phyloP scores from a whole-genome alignment of 192 early-diverging fungal species.

The Umbelopsis sp. region DNA sequence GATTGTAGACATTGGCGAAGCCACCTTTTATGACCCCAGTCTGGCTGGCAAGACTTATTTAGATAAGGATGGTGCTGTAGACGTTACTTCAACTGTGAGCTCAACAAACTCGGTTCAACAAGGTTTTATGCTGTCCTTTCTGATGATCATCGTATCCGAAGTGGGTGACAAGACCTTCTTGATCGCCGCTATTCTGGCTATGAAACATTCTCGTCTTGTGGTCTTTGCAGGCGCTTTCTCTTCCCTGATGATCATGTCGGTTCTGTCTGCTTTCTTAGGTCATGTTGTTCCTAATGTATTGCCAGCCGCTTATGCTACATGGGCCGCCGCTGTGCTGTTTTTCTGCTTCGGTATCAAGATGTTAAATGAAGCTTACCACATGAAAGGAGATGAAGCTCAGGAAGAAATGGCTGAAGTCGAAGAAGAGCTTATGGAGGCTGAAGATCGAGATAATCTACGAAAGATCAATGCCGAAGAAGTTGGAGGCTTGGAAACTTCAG shows the following conservation, averaged over 20 bases:
- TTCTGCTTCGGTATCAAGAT: constrained; percentile 92
- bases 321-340: constrained; percentile 85
- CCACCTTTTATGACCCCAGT: not conserved
- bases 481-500: constrained; percentile 42
- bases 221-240: constrained; percentile 90
- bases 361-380: constrained; percentile 78
- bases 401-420: constrained; percentile 93
- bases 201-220: constrained; percentile 89
- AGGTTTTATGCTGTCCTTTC: constrained; percentile 63
- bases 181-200: constrained; percentile 98
- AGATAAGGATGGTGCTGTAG: not conserved
- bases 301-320: constrained; percentile 84
- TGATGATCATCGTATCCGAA: constrained; percentile 95
- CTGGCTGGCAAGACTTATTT: constrained; percentile 1
- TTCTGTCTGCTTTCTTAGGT: constrained; percentile 92
- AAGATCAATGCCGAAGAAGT: constrained; percentile 60
- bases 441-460: constrained; percentile 56
- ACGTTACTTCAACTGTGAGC: not conserved
- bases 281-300: constrained; percentile 87
- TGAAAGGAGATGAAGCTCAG: constrained; percentile 86
- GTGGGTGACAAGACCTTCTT: constrained; percentile 99
- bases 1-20: not conserved
- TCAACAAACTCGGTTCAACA: not conserved
- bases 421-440: constrained; percentile 83
- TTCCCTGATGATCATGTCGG: constrained; percentile 91